Evolutionary conservation across 2,329 filamentous ascomycete genomes (phyloP).

Genomic region (Cladosporium oxysporum): DNA sequence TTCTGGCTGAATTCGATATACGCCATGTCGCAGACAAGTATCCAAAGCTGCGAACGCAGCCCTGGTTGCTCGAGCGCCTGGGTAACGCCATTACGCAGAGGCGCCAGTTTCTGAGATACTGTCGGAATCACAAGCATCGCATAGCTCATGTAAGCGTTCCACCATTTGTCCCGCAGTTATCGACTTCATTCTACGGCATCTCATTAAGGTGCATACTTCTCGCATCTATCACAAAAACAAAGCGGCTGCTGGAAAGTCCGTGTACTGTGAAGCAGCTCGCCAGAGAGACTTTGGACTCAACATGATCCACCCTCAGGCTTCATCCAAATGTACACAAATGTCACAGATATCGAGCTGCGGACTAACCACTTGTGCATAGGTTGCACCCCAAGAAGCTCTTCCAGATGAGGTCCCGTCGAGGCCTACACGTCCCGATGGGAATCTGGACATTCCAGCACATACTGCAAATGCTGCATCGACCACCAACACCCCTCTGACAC

Average conservation of each 20-base stretch:
- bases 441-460: background rate
- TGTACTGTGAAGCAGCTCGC: background rate
- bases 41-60: conserved; percentile 24
- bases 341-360: background rate
- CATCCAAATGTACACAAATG: background rate
- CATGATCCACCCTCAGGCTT: background rate
- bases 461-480: background rate
- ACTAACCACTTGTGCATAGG: background rate
- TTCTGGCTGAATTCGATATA: conserved; percentile 27
- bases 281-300: background rate
- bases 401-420: background rate
- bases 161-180: background rate
- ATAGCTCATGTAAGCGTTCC: conserved; percentile 11
- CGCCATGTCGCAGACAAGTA: conserved; percentile 31
- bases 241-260: background rate
- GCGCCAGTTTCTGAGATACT: conserved; percentile 30
- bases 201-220: background rate
- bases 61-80: conserved; percentile 29
- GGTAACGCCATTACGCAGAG: conserved; percentile 32
- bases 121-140: conserved; percentile 25
- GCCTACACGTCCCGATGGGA: background rate
- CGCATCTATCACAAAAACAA: no score
- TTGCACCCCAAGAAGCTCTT: background rate
- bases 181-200: background rate
- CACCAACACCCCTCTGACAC: conserved; percentile 1